These are phyloP conservation scores for Fraxinus nigra DNA, from an alignment of 305 asterid genomes.

Conservation along the genomic window DNA sequence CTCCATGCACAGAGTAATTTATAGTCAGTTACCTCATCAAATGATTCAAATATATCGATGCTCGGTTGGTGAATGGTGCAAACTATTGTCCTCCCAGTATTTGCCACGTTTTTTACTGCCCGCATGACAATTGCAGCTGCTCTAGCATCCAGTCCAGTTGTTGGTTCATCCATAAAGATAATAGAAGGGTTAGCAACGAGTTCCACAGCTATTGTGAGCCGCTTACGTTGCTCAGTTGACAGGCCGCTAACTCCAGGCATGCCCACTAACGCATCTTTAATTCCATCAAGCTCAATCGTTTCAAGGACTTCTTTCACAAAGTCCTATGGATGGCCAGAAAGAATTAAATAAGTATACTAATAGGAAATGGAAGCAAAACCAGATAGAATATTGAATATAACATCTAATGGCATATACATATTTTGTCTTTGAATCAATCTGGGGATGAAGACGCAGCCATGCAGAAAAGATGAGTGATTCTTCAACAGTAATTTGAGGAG, in stretches of 20 bases:
- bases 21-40: constrained; percentile 61
- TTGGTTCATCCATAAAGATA: constrained; percentile 79
- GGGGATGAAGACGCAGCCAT: constrained; percentile 76
- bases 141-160: constrained; percentile 81
- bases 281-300: constrained; percentile 68
- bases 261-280: constrained; percentile 67
- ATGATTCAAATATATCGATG: constrained; percentile 74
- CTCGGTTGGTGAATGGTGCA: constrained; percentile 91
- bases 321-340: constrained; percentile 35
- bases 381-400: neutral
- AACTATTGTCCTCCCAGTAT: constrained; percentile 79
- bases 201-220: constrained; percentile 81
- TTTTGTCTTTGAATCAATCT: constrained; percentile 53
- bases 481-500: constrained; percentile 74
- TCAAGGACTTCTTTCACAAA: constrained; percentile 73
- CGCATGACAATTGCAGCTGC: constrained; percentile 89
- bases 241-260: constrained; percentile 65
- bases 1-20: neutral
- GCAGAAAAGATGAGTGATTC: constrained; percentile 80
- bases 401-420: constrained; percentile 35
- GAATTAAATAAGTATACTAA: neutral
- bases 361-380: neutral
- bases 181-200: constrained; percentile 80
- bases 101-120: constrained; percentile 74
- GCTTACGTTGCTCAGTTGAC: constrained; percentile 78